A percentile compares a stretch with the other conserved stretches of the same genome.
phyloP scores from a whole-genome alignment of 306 rosid species.

The Crotalaria pallida region DNA sequence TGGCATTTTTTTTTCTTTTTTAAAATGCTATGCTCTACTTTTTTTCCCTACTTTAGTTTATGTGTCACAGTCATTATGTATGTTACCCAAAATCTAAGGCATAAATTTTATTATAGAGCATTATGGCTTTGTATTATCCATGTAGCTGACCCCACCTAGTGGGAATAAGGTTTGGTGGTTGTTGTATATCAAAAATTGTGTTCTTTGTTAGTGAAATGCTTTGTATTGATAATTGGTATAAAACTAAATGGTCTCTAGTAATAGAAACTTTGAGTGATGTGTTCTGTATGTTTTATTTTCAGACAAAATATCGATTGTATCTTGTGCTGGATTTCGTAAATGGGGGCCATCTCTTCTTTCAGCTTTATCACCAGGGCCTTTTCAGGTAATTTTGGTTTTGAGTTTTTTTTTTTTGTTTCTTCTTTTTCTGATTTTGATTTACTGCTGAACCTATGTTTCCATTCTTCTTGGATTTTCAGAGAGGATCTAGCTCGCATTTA shows the following conservation, averaged over 20 bases:
- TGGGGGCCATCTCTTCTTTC: constrained; percentile 98
- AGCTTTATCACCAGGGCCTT: constrained; percentile 92
- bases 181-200: background rate
- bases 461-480: constrained; percentile 34
- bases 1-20: background rate
- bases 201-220: constrained; percentile 8
- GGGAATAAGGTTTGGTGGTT: too few relatives aligned
- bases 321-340: constrained; percentile 95
- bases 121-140: too few relatives aligned
- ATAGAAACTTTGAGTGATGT: background rate
- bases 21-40: background rate
- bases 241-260: background rate
- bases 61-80: background rate
- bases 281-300: constrained; percentile 23
- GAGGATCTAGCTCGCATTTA: constrained; percentile 94
- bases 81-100: background rate
- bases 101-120: too few relatives aligned
- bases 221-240: background rate
- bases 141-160: too few relatives aligned
- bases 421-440: background rate
- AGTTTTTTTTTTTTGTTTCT: background rate
- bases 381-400: constrained; percentile 53
- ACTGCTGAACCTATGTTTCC: constrained; percentile 5
- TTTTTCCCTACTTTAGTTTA: background rate
- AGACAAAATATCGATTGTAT: constrained; percentile 91